A percentile compares a stretch with the other conserved stretches of the same genome.
Conservation (phyloP, 2,329 filamentous ascomycete genomes). For the Piedraia hortae region DNA sequence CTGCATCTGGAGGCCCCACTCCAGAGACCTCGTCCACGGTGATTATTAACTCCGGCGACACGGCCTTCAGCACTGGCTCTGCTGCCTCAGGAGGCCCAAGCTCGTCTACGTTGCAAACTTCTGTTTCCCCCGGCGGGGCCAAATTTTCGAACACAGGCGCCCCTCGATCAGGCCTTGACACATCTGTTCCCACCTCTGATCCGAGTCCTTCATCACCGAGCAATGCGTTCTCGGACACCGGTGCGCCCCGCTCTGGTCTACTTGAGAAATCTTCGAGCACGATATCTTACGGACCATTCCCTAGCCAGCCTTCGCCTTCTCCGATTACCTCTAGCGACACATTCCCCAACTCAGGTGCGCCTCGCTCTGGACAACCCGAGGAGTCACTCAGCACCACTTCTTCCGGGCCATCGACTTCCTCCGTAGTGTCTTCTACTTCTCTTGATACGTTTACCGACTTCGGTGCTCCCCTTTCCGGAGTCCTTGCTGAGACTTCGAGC, state of each 20-base stretch:
- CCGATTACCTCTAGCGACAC: slow-evolving; percentile 1
- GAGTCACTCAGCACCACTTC: not conserved
- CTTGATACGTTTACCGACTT: not conserved
- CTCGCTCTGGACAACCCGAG: not conserved
- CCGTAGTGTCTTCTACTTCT: not conserved
- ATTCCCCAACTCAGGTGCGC: not conserved
- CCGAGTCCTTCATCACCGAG: not conserved
- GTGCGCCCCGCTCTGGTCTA: not conserved
- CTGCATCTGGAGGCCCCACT: slow-evolving; percentile 1
- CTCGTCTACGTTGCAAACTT: not conserved
- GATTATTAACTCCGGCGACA: slow-evolving; percentile 5
- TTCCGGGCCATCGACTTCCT: not conserved
- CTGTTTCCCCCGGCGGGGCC: slow-evolving; percentile 1
- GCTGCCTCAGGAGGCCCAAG: slow-evolving; percentile 1
- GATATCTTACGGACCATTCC: not conserved
- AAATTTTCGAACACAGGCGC: slow-evolving; percentile 3
- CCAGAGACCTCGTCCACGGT: slow-evolving; percentile 3
- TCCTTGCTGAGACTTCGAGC: slow-evolving; percentile 1
- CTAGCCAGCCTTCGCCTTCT: not conserved
- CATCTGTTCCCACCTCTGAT: slow-evolving; percentile 2
- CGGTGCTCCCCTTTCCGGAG: slow-evolving; percentile 1
- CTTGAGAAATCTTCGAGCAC: not conserved
- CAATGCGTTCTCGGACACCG: not conserved
- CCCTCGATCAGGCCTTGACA: slow-evolving; percentile 5
- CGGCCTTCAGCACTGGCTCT: slow-evolving; percentile 4